These are phyloP conservation scores for Pseudoscleropodium purum DNA, from an alignment of 225 moss, liverwort and hornwort genomes.

Conservation along the genomic window DNA sequence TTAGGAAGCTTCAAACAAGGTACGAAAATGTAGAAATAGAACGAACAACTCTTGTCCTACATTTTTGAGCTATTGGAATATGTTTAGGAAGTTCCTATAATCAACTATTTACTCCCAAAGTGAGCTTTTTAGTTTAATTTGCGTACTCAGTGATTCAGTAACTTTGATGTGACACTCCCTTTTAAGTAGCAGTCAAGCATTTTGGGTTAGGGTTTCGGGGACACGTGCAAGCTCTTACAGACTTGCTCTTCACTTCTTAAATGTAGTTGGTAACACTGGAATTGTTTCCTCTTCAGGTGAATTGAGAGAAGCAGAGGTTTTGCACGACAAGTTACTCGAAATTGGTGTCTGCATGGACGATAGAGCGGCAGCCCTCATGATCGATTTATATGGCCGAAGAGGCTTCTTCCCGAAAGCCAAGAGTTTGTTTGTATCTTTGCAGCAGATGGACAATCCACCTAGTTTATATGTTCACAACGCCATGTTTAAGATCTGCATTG, in stretches of 20 bases:
- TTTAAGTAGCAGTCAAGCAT: neutral
- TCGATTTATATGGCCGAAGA: constrained; percentile 61
- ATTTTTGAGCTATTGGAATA: neutral
- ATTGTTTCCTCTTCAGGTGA: constrained; percentile 35
- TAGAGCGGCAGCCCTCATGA: constrained; percentile 49
- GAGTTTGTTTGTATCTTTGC: constrained; percentile 40
- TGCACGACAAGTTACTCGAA: constrained; percentile 34
- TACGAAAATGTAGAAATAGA: neutral
- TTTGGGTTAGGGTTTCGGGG: neutral
- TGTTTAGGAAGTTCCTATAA: neutral
- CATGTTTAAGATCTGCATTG: constrained; percentile 53
- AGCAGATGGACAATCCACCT: constrained; percentile 13
- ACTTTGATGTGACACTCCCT: neutral
- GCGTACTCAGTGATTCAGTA: neutral
- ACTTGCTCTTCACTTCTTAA: neutral
- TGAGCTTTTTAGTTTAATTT: neutral
- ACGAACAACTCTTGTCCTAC: neutral
- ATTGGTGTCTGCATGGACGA: constrained; percentile 41
- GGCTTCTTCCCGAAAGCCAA: constrained; percentile 50
- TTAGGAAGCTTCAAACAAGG: neutral
- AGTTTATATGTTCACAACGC: constrained; percentile 61
- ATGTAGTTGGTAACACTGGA: neutral
- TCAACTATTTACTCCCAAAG: too few relatives aligned
- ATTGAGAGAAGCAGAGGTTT: constrained; percentile 54
- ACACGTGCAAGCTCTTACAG: neutral